phyloP scores from a whole-genome alignment of 768 basidiomycete species.

The Xerocomellus amylosporus region DNA sequence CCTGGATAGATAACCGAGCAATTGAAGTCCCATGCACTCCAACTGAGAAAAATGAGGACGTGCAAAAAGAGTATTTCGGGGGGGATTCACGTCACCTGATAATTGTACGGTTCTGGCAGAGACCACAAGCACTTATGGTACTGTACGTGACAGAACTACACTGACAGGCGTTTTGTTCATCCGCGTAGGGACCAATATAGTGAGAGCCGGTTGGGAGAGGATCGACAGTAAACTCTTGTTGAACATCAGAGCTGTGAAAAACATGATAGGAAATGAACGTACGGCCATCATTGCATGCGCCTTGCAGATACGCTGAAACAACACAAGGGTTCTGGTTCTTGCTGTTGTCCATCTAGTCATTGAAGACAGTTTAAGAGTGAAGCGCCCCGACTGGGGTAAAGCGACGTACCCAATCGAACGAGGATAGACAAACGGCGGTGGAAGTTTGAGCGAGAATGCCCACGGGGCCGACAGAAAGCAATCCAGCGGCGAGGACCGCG shows the following conservation, averaged over 20 bases:
- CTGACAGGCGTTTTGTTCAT: conserved; percentile 38
- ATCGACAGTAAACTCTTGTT: conserved; percentile 38
- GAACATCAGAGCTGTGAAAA: conserved; percentile 4
- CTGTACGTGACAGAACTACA: conserved; percentile 59
- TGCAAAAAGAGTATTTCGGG: background rate
- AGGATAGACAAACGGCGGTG: conserved; percentile 17
- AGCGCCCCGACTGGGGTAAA: too few relatives aligned
- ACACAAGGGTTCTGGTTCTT: conserved; percentile 46
- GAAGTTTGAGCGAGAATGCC: conserved; percentile 24
- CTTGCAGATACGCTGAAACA: conserved; percentile 42
- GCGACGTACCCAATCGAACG: conserved; percentile 29
- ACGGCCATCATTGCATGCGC: conserved; percentile 44
- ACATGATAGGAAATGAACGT: conserved; percentile 18
- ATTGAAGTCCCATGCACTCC: conserved; percentile 50
- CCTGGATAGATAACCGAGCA: conserved; percentile 39
- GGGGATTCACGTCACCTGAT: conserved; percentile 29
- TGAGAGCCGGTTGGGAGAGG: conserved; percentile 34
- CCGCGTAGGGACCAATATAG: conserved; percentile 35
- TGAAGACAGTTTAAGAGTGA: background rate
- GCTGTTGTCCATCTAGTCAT: conserved; percentile 39
- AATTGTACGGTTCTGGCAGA: conserved; percentile 48
- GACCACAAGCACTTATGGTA: conserved; percentile 54
- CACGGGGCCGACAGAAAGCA: conserved; percentile 18
- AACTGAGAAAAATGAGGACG: conserved; percentile 35
- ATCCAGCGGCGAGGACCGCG: conserved; percentile 14